Base-by-base conservation (phyloP, 768 basidiomycete genomes). In the Phaeotremella skinneri region DNA sequence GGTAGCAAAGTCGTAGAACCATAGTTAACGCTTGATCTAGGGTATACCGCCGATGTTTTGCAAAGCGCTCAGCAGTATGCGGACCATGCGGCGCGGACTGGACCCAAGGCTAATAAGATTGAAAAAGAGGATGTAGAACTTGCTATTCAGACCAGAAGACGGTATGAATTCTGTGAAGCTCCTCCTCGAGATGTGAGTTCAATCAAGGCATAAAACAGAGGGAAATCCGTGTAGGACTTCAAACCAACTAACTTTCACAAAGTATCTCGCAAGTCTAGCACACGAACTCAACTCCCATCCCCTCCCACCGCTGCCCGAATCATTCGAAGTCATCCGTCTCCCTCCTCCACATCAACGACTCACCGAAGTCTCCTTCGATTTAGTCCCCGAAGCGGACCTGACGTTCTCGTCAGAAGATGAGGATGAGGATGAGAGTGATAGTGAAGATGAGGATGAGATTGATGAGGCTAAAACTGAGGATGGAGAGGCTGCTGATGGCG, bases 1-100 rank as follows among this genome's bases (percentile, higher is more conserved):
- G 47, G 5, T 39, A 11, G 11, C 27, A n/a, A 17, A 23, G 21
- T 32, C 16, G 29, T 29, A 11, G 2, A 14, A 25, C 2, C 41
- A 26, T 23, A 30, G 26, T 53, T 26, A 9, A 42, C 37, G 20
- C 42, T 51, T 47, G 25, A 21, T 34, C 34, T 58, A 80, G 79
- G 80, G 6, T 81, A 81, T 62, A 81, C 79, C 1, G 72, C 74
- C 6, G 80, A 81, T 43, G 67, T 80, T 29, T 52, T 81, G 7
- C 58, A 65, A 13, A 73, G 73, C 43, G 78, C 79, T 3, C 67
- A 78, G 32, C 54, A 75, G 29, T 77, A 76, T 58, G 76, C 79
- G 2, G 79, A 80, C 45, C 79, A 81, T 39, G 78, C 79, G 0
- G 64, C 56, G n/a, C 50, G 74, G 7, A 59, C 64, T 7, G 62